Percentiles rank a stretch among this genome's conserved stretches.
Evolutionary conservation across 2,329 filamentous ascomycete species (phyloP).

Genomic region (Blastomyces silverae): DNA sequence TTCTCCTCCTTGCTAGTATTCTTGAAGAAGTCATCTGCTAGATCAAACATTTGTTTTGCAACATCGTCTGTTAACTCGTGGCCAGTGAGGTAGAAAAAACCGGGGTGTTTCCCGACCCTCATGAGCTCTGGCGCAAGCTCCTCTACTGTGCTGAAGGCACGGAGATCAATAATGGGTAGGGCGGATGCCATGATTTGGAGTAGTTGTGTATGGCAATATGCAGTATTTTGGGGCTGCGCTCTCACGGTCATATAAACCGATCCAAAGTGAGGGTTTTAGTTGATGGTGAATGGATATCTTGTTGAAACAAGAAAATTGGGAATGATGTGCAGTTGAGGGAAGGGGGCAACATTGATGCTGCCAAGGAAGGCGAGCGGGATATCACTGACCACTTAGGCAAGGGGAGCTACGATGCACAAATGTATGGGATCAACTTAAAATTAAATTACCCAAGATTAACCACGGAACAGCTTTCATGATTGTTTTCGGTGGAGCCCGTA

Average conservation of each 20-base stretch:
- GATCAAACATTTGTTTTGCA: constrained; percentile 5
- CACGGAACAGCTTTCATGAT: neutral
- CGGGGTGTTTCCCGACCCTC: neutral
- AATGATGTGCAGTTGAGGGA: neutral
- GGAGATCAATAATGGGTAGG: constrained; percentile 4
- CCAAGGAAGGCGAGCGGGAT: no score
- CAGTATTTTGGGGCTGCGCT: neutral
- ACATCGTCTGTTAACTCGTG: constrained; percentile 3
- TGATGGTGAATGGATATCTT: neutral
- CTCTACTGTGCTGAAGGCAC: neutral
- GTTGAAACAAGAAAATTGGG: neutral
- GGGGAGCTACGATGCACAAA: constrained; percentile 14
- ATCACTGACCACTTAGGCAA: no score
- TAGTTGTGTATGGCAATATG: neutral
- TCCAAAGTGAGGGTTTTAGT: constrained; percentile 30
- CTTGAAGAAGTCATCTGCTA: neutral
- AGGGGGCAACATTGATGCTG: neutral
- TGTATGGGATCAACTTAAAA: constrained; percentile 25
- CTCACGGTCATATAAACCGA: constrained; percentile 30
- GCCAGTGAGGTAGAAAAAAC: constrained; percentile 4
- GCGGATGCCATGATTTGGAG: neutral
- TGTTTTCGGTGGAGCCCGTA: constrained; percentile 14
- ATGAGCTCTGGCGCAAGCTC: constrained; percentile 2
- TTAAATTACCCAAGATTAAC: neutral
- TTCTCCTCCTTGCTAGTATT: constrained; percentile 8